Evolutionary conservation across 768 basidiomycete species (phyloP).

Genomic region (Suillus placidus): DNA sequence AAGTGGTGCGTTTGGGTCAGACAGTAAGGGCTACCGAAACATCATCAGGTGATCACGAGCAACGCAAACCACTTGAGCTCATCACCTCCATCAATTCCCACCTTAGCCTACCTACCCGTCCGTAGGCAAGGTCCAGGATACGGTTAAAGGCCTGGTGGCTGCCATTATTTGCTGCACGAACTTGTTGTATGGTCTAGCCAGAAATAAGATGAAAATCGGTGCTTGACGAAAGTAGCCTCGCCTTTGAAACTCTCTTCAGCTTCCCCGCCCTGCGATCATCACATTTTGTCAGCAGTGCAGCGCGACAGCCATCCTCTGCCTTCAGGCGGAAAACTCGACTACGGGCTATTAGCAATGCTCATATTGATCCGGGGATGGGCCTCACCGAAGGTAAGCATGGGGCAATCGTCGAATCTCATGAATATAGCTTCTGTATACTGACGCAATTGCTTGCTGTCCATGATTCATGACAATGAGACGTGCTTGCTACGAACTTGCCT

Average conservation of each 20-base stretch:
- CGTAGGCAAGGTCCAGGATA: slow-evolving; percentile 73
- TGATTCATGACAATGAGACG: slow-evolving; percentile 5
- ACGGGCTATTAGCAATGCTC: slow-evolving; percentile 10
- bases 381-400: slow-evolving; percentile 49
- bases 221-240: slow-evolving; percentile 23
- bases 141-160: slow-evolving; percentile 52
- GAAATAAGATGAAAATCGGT: slow-evolving; percentile 5
- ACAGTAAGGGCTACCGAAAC: slow-evolving; percentile 53
- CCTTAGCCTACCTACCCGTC: slow-evolving; percentile 70
- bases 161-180: slow-evolving; percentile 59
- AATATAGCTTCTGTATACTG: slow-evolving; percentile 44
- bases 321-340: slow-evolving; percentile 71
- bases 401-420: slow-evolving; percentile 48
- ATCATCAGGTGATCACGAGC: slow-evolving; percentile 13
- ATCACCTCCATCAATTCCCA: slow-evolving; percentile 69
- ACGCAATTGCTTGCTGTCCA: slow-evolving; percentile 17
- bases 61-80: slow-evolving; percentile 2
- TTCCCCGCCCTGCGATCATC: slow-evolving; percentile 40
- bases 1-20: slow-evolving; percentile 43
- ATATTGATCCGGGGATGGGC: background rate
- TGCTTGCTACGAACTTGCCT: background rate
- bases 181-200: slow-evolving; percentile 52
- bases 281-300: slow-evolving; percentile 41
- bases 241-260: slow-evolving; percentile 55
- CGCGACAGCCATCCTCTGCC: slow-evolving; percentile 58